A percentile compares a stretch with the other conserved stretches of the same genome.
phyloP scores from a whole-genome alignment of 495 filamentous ascomycete species.

The Hyaloscypha variabilis region DNA sequence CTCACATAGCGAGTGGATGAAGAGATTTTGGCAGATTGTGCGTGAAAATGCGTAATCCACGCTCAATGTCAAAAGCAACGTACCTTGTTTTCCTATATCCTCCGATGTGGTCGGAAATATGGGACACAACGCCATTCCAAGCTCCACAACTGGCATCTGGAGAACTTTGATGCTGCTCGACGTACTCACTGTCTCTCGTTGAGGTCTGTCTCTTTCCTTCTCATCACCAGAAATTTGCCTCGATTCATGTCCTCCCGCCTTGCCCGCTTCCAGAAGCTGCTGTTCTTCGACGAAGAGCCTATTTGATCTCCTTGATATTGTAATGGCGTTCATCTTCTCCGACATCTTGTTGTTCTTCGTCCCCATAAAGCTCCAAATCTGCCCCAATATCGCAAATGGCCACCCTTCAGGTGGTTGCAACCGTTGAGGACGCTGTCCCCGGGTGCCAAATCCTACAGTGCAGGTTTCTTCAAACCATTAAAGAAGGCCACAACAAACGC shows the following conservation, averaged over 20 bases:
- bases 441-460: not conserved
- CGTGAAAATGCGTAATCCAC: not conserved
- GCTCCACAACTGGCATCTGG: conserved; percentile 13
- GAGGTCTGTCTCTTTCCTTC: conserved; percentile 4
- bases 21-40: not conserved
- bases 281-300: conserved; percentile 24
- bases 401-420: not conserved
- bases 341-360: conserved; percentile 3
- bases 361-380: not conserved
- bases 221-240: conserved; percentile 17
- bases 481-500: conserved; percentile 15
- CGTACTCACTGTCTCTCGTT: not conserved
- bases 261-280: conserved; percentile 11
- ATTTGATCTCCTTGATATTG: conserved; percentile 26
- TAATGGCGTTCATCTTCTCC: not conserved
- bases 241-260: not conserved
- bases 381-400: not conserved
- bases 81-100: conserved; percentile 27
- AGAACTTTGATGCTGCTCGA: conserved; percentile 2
- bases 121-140: conserved; percentile 17
- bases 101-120: conserved; percentile 20
- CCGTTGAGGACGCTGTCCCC: not conserved
- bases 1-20: conserved; percentile 44
- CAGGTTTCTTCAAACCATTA: conserved; percentile 13
- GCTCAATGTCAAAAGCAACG: not conserved